Evolutionary conservation across 2,329 filamentous ascomycete species (phyloP).

Genomic region (Septoria linicola): DNA sequence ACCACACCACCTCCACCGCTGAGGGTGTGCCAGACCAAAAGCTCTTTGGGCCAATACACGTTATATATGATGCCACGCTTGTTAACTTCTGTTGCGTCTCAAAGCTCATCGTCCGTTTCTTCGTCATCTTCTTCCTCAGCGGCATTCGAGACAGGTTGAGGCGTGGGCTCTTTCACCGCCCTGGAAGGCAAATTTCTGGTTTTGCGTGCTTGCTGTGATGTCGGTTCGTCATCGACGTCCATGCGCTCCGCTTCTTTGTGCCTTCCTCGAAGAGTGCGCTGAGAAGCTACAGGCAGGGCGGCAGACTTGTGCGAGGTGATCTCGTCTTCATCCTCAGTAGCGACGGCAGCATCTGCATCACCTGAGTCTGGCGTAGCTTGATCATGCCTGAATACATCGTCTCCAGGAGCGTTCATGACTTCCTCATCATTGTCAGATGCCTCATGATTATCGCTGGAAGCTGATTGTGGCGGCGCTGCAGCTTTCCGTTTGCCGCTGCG

Average conservation of each 20-base stretch:
- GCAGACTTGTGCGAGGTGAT: slow-evolving; percentile 2
- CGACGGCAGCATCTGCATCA: slow-evolving; percentile 5
- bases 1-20: not conserved
- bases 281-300: slow-evolving; percentile 1
- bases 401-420: slow-evolving; percentile 30
- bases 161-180: slow-evolving; percentile 13
- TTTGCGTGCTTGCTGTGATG: not conserved
- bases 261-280: slow-evolving; percentile 2
- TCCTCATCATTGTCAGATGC: slow-evolving; percentile 43
- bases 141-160: slow-evolving; percentile 15
- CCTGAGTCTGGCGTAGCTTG: slow-evolving; percentile 19
- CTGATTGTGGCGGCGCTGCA: slow-evolving; percentile 34
- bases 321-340: slow-evolving; percentile 20
- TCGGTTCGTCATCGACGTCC: slow-evolving; percentile 17
- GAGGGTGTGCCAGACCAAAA: too few species aligned
- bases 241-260: slow-evolving; percentile 4
- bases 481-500: slow-evolving; percentile 38
- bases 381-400: slow-evolving; percentile 13
- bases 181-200: slow-evolving; percentile 27
- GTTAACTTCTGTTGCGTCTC: too few species aligned
- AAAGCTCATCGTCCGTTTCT: slow-evolving; percentile 39
- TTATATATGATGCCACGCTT: too few species aligned
- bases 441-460: not conserved
- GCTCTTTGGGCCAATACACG: too few species aligned
- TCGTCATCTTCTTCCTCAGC: slow-evolving; percentile 34